These are phyloP conservation scores for Kokia cookei DNA, from an alignment of 441 rosid genomes.

Conservation along the genomic window DNA sequence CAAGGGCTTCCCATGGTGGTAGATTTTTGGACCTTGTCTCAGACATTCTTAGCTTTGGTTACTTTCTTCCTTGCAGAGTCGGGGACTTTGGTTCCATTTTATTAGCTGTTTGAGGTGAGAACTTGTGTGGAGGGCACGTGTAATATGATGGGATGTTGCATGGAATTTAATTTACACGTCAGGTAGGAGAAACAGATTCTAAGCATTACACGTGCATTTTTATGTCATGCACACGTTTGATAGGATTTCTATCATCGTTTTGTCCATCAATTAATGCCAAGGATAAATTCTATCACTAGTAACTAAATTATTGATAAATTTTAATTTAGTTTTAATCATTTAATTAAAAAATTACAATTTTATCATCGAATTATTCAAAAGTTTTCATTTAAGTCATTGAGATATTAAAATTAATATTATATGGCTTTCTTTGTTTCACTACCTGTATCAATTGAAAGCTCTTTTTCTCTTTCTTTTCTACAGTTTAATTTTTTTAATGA, in stretches of 20 bases:
- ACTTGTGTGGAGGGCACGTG: neutral
- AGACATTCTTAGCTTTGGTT: neutral
- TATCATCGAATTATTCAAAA: too few species aligned
- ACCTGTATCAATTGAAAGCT: too few species aligned
- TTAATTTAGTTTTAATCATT: too few species aligned
- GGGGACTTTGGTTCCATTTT: neutral
- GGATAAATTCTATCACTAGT: too few species aligned
- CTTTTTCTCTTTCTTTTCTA: too few species aligned
- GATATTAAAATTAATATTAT: too few species aligned
- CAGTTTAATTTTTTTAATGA: too few species aligned
- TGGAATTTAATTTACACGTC: neutral
- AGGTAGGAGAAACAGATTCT: neutral
- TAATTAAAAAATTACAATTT: too few species aligned
- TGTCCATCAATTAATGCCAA: too few species aligned
- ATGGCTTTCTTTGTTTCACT: too few species aligned
- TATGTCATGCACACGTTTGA: neutral
- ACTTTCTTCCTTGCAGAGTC: neutral
- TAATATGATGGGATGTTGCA: neutral
- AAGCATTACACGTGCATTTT: neutral
- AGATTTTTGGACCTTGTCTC: neutral
- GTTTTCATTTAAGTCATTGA: fast-evolving
- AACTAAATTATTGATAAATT: fast-evolving
- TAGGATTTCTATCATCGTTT: neutral
- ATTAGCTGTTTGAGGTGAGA: neutral
- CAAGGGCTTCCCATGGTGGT: constrained; percentile 15